Evolutionary conservation across 805 yeast genomes (phyloP).

Genomic region (Wickerhamomyces mucosus): DNA sequence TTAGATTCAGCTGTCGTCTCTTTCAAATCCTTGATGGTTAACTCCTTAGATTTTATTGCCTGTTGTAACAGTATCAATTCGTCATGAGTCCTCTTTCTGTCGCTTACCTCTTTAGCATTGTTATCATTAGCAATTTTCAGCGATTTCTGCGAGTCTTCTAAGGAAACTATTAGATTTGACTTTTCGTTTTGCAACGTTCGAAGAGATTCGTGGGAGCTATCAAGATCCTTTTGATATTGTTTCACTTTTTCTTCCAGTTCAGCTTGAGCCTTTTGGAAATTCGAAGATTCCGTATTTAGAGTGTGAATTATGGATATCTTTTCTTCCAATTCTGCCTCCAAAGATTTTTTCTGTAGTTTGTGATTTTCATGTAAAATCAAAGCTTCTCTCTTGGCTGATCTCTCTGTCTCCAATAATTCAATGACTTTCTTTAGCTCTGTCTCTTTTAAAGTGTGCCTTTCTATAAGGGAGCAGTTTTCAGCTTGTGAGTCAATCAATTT

Average conservation of each 20-base stretch:
- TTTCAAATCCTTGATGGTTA: conserved; percentile 11
- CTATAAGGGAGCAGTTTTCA: conserved; percentile 21
- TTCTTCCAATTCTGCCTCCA: conserved; percentile 15
- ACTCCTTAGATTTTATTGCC: too few relatives aligned
- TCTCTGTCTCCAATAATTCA: conserved; percentile 29
- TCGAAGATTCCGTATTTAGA: conserved; percentile 18
- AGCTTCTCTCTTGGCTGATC: too few relatives aligned
- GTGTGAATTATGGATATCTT: conserved; percentile 17
- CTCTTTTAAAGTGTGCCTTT: conserved; percentile 19
- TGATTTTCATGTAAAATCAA: too few relatives aligned
- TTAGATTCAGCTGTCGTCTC: too few relatives aligned
- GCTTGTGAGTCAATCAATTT: conserved; percentile 30
- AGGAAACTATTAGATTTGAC: conserved; percentile 8
- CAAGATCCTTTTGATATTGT: conserved; percentile 19
- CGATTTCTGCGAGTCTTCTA: conserved; percentile 13
- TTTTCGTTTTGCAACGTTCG: conserved; percentile 16
- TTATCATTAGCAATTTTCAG: conserved; percentile 9
- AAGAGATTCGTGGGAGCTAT: conserved; percentile 14
- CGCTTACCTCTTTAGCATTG: too few relatives aligned
- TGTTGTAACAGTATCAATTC: too few relatives aligned
- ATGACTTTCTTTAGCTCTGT: conserved; percentile 23
- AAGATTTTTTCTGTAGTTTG: too few relatives aligned
- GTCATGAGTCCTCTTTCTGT: too few relatives aligned
- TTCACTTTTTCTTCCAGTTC: conserved; percentile 18
- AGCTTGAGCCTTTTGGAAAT: conserved; percentile 17